These are phyloP conservation scores for Ajuga chamaepitys DNA, from an alignment of 257 asterid species.

Conservation along the genomic window DNA sequence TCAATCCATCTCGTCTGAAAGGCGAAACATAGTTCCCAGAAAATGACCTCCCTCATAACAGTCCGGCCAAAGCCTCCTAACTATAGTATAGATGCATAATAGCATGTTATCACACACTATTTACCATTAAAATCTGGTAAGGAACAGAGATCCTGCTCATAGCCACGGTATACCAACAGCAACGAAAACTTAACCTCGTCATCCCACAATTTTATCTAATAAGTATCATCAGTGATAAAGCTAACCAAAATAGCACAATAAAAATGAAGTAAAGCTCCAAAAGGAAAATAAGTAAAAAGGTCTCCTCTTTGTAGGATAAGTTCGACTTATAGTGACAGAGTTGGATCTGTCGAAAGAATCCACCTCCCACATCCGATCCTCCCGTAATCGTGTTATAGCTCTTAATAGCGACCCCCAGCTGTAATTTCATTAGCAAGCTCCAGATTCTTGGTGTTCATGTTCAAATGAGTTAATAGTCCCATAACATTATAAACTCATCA, in stretches of 20 bases:
- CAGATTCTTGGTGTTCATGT: neutral
- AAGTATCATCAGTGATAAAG: neutral
- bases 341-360: neutral
- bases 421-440: neutral
- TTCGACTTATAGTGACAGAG: neutral
- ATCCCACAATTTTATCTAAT: neutral
- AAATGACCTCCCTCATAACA: neutral
- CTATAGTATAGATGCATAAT: neutral
- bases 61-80: neutral
- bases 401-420: neutral
- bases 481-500: neutral
- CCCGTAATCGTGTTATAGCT: neutral
- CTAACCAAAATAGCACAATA: neutral
- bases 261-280: neutral
- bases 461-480: neutral
- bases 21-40: neutral
- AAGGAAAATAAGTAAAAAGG: neutral
- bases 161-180: neutral
- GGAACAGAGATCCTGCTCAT: neutral
- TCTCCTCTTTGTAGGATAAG: neutral
- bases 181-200: neutral
- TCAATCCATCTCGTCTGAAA: neutral
- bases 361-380: neutral
- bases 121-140: neutral
- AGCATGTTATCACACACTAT: neutral